Evolutionary conservation across 73 alveolate genomes (phyloP).

Genomic region (Blepharisma stoltei): DNA sequence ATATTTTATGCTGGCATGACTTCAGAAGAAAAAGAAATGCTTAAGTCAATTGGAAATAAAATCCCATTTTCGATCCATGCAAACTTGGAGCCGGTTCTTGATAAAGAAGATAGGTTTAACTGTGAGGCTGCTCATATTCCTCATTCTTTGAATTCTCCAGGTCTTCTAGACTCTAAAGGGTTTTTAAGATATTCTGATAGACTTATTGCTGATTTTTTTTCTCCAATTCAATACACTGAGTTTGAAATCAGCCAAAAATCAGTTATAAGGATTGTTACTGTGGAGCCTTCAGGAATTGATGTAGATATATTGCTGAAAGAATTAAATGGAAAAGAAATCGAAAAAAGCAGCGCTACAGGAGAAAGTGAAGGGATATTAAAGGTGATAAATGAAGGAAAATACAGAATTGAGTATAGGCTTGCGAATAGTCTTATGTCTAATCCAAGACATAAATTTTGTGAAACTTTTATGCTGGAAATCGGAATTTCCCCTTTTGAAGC

Average conservation of each 20-base stretch:
- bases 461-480: conserved; percentile 13
- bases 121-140: conserved; percentile 17
- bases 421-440: not conserved
- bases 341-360: not conserved
- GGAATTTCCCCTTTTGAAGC: conserved; percentile 13
- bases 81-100: not conserved
- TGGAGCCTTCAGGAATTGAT: conserved; percentile 25
- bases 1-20: not conserved
- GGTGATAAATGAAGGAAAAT: not conserved
- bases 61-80: not conserved
- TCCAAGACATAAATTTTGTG: conserved; percentile 18
- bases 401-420: not conserved
- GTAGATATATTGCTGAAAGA: not conserved
- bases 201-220: not conserved
- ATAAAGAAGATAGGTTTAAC: conserved; percentile 27
- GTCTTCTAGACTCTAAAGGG: not conserved
- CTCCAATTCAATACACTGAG: not conserved
- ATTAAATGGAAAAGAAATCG: not conserved
- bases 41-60: not conserved
- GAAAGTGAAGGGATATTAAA: not conserved
- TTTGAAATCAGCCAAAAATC: not conserved
- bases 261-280: not conserved
- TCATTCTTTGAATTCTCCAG: not conserved
- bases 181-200: not conserved
- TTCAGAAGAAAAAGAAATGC: not conserved